phyloP scores from a whole-genome alignment of 2,329 filamentous ascomycete species.

The Basipetospora chlamydospora region DNA sequence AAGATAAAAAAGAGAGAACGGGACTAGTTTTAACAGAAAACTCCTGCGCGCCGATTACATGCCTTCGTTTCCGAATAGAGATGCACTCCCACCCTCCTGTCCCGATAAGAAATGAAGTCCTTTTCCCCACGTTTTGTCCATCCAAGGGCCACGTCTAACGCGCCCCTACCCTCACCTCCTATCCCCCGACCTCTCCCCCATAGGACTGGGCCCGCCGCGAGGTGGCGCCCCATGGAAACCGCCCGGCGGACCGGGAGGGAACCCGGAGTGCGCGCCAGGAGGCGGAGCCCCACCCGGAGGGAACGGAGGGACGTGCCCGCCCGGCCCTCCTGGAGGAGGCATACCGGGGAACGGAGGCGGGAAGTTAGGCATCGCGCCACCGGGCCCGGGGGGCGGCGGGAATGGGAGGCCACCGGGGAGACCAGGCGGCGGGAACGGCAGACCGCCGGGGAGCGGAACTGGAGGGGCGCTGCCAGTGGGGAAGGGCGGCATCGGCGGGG shows the following conservation, averaged over 20 bases:
- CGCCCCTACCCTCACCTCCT: no score
- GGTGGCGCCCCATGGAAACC: no score
- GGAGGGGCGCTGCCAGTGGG: slow-evolving; percentile 23
- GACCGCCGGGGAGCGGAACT: slow-evolving; percentile 24
- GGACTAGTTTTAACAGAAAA: no score
- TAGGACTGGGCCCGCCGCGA: no score
- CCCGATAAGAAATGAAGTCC: no score
- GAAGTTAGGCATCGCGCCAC: slow-evolving; percentile 17
- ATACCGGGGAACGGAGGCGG: slow-evolving; percentile 10
- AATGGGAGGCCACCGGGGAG: slow-evolving; percentile 14
- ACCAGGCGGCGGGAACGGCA: slow-evolving; percentile 26
- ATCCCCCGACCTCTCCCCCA: no score
- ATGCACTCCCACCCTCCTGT: no score
- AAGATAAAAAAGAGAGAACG: no score
- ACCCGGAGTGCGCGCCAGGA: slow-evolving; percentile 11
- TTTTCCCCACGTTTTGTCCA: no score
- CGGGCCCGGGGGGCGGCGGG: slow-evolving; percentile 13
- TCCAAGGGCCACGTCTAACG: no score
- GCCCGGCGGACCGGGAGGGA: slow-evolving; percentile 12
- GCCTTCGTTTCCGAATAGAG: no score
- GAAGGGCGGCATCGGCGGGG: slow-evolving; percentile 26
- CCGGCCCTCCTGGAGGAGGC: slow-evolving; percentile 16
- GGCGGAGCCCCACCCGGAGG: slow-evolving; percentile 1
- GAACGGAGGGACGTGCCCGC: slow-evolving; percentile 12
- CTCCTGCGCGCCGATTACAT: no score